Base-by-base conservation (phyloP, 192 early-diverging fungal species). In the Linnemannia exigua region DNA sequence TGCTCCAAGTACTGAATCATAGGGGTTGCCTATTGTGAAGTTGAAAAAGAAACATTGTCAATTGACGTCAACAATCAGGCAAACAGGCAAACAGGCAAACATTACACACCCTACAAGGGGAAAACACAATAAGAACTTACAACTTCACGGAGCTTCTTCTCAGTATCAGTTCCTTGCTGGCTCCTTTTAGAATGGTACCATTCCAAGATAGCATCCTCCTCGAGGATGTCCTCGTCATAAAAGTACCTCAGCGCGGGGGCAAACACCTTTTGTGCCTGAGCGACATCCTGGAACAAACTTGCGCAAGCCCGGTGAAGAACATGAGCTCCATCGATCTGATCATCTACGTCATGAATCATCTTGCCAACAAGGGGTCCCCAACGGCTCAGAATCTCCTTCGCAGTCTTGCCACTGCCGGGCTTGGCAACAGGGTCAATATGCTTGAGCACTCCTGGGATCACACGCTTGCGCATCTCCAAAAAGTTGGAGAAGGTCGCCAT, bases 401-500 rank as follows among this genome's bases (percentile, higher is more conserved):
- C 74, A 35, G 81, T 83, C 87, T 66, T 75, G 20, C 52, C 74
- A 7, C 76, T 52, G 51, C 77, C 61, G 35, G 47, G 38, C 36
- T 71, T 82, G 1, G 92, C 91, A 6, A 31, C 74, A 6, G 90
- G n/a, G 77, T 95, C 92, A 75, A 95, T 90, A 67, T 89, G 83
- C 8, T 87, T 87, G 48, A 98, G 76, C 33, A 98, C 88, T 37
- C 90, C 88, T 28, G 95, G 95, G 20, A 97, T 89, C n/a, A 97
- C 90, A 16, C 94, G 89, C 51, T 89, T 89, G 12, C 96, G 92
- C 79, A 98, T 90, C 85, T 97, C 95, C 44, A 93, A 89, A 78
- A 95, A 96, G 16, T 92, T 92, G 22, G 94, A 93, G 88, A 98
- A 95, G 72, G 93, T 93, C 28, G 96, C 93, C 93, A 99, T 94